Base-by-base conservation (phyloP, 108 stramenopile species). In the Cyclotella atomus region DNA sequence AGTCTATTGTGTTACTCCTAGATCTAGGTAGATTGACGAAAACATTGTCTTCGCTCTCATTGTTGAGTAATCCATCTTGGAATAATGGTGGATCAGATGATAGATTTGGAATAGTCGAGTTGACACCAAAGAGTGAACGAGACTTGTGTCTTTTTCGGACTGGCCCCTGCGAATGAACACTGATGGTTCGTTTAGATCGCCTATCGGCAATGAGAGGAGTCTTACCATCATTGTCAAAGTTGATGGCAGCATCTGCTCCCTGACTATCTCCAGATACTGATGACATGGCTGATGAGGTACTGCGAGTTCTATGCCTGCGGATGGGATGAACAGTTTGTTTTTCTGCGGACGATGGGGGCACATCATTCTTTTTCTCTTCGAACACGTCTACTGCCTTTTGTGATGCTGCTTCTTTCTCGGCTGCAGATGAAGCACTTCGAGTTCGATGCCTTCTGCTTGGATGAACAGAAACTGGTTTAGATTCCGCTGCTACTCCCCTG, bases 1-100 rank as follows among this genome's bases (percentile, higher is more conserved):
- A 78, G 27, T 78, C 77, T 15, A 78, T 71, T 35, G 77, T 78
- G 64, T 78, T 78, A 36, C 77, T 78, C 35, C 77, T 71, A 15
- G 68, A 59, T 35, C 77, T 47, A 34, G 64, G 25, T 20, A 57
- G 30, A 4, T 64, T 38, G 16, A 33, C 35, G n/a, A 54, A 65
- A 25, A 64, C 32, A 29, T n/a, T n/a, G n/a, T 65, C 46, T 65
- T 65, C 47, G 20, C 25, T 65, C 0, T 65, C 46, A 9, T 46
- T 43, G 17, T 27, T 46, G 34, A 38, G 61, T 62, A 25, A 12
- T 1, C 19, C 24, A 2, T 32, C 29, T 27, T 19, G 64, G 17
- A 65, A 49, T 17, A 46, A 14, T 47, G 41, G 46, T 1, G 45
- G 2, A 6, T 65, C 47, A 1, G 2, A 41, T 15, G 64, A 23